These are phyloP conservation scores for Gossypium davidsonii DNA, from an alignment of 441 rosid genomes.

Conservation along the genomic window DNA sequence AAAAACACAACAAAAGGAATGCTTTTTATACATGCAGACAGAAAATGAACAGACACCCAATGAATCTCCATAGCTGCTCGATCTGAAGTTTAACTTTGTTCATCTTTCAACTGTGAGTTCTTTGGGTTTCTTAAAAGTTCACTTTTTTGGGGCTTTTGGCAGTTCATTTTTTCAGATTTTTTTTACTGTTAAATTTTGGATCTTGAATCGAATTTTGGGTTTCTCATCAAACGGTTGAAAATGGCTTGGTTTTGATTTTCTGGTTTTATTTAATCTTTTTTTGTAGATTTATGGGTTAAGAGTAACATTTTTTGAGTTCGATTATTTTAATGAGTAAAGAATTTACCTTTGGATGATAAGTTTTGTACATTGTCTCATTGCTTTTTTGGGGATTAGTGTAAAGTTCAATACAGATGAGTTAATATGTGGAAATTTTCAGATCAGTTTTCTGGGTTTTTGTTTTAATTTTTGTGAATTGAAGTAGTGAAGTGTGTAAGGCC, in stretches of 20 bases:
- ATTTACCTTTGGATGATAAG: constrained; percentile 9
- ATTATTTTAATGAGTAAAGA: neutral
- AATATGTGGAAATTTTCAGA: neutral
- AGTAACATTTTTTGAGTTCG: neutral
- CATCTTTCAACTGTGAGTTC: constrained; percentile 25
- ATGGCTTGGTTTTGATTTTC: neutral
- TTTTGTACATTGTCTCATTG: constrained; percentile 2
- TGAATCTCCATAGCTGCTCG: constrained; percentile 22
- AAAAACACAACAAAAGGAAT: neutral
- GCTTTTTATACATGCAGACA: constrained; percentile 9
- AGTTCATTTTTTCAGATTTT: neutral
- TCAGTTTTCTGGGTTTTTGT: constrained; percentile 7
- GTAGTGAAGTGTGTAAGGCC: constrained; percentile 2
- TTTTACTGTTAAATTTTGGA: neutral
- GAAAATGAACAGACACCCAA: constrained; percentile 17
- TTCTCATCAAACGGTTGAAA: neutral
- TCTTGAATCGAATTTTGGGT: constrained; percentile 13
- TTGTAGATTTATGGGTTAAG: neutral
- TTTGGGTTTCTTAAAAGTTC: neutral
- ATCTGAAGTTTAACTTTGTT: constrained; percentile 33
- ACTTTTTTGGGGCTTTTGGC: neutral
- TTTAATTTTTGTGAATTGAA: neutral
- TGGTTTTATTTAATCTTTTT: neutral
- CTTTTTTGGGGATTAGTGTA: neutral
- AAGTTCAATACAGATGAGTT: neutral